These are phyloP conservation scores for Rhododendron kiyosumense DNA, from an alignment of 148 eudicot genomes.

Conservation along the genomic window DNA sequence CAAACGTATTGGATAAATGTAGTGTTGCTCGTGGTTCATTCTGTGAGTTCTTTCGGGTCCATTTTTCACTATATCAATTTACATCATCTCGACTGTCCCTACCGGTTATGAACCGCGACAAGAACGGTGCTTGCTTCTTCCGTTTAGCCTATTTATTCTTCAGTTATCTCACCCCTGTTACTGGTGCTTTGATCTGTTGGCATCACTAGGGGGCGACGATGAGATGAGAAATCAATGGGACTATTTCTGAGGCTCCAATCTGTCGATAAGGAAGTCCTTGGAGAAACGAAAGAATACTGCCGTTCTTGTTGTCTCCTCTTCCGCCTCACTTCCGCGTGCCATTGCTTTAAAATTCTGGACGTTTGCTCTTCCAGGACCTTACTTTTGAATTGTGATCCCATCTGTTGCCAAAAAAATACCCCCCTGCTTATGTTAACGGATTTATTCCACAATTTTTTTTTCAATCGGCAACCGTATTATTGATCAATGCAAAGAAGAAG, in stretches of 20 bases:
- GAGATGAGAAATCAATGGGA: slow-evolving; percentile 5
- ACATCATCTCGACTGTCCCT: background rate
- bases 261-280: slow-evolving; percentile 6
- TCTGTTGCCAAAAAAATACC: slow-evolving; percentile 10
- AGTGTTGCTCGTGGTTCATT: background rate
- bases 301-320: slow-evolving; percentile 16
- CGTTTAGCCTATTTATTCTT: background rate
- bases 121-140: background rate
- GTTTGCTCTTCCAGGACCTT: slow-evolving; percentile 33
- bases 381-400: slow-evolving; percentile 33
- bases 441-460: background rate
- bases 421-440: background rate
- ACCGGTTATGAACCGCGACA: background rate
- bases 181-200: background rate
- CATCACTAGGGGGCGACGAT: background rate
- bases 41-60: background rate
- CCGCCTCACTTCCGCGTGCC: slow-evolving; percentile 29
- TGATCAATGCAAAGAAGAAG: too few relatives aligned
- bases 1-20: background rate
- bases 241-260: slow-evolving; percentile 11
- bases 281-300: background rate
- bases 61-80: background rate
- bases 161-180: background rate
- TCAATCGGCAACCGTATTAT: too few relatives aligned
- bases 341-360: slow-evolving; percentile 21